Evolutionary conservation across 2,329 filamentous ascomycete genomes (phyloP), one percentile per base, ranked within the genome.

Genomic region (Paraphaeosphaeria sporulosa): DNA sequence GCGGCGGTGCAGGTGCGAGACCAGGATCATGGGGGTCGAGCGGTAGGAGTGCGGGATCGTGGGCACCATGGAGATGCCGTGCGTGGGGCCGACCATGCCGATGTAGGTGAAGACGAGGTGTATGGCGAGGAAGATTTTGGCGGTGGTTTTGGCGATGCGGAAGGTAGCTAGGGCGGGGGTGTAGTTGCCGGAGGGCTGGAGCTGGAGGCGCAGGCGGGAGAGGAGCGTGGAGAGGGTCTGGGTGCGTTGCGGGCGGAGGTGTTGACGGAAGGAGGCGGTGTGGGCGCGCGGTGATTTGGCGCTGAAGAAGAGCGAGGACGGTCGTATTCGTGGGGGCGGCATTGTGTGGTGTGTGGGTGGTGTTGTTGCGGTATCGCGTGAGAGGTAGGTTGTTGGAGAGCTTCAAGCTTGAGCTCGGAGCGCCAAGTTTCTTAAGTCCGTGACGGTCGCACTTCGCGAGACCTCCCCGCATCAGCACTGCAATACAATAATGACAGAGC

Each of bases 11-110:
- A 71, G 61, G 12, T 60, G 59, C 8, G 72, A 76, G 62, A 67
- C 69, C 4, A 76, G 55, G 34, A 76, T 65, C 30, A 34, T 64
- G 1, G 73, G 69, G 7, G 44, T 48, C 15, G 43, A 38, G 40
- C 23, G 23, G 58, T 66, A 67, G 3, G 60, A 60, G 49, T 71
- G 60, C 0, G 73, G 70, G 48, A 97, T 88, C 0, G 93, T 97
- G 8, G 94, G 94, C 53, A 95, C 85, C 95, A 98, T 98, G 19
- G 91, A 94, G 3, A 93, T 88, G 1, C 94, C 94, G 27, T 83
- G 82, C 17, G 88, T 88, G 4, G 82, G 78, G 21, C 85, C 84
- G 65, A 89, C 71, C 64, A 83, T 83, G 79, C 87, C 86, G 69
- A 87, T 81, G 78, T 95, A 89, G 30, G 67, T 67, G 34, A 65